Conservation (phyloP, 1,284 basidiomycete genomes). For the Leucoagaricus sp. region DNA sequence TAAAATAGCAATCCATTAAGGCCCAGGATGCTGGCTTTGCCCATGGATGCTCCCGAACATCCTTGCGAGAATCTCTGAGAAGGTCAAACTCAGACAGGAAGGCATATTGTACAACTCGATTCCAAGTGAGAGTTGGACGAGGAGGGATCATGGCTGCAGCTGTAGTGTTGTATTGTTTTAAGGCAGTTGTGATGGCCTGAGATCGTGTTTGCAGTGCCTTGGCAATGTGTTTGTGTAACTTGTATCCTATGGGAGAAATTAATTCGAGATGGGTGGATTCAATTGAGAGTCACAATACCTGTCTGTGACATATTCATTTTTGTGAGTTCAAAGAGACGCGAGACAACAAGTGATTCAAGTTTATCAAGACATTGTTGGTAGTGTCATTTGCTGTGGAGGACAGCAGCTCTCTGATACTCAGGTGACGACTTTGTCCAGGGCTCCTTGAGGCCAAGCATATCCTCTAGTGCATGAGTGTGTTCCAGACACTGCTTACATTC, state of each 20-base stretch:
- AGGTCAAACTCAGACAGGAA: constrained; percentile 36
- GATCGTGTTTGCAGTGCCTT: constrained; percentile 22
- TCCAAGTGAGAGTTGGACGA: constrained; percentile 21
- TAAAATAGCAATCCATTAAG: constrained; percentile 28
- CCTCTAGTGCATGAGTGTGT: background rate
- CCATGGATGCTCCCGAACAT: constrained; percentile 28
- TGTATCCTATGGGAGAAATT: constrained; percentile 28
- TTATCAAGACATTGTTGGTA: constrained; percentile 6
- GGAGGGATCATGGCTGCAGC: constrained; percentile 17
- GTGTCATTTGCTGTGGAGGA: background rate
- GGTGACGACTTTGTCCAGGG: background rate
- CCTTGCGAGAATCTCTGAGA: constrained; percentile 27
- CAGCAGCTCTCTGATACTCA: background rate
- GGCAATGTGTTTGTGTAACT: too few relatives aligned
- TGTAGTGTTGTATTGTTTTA: constrained; percentile 23
- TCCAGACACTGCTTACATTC: background rate
- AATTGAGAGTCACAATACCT: too few relatives aligned
- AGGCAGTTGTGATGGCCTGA: constrained; percentile 21
- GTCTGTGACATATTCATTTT: constrained; percentile 2
- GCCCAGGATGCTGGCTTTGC: constrained; percentile 21
- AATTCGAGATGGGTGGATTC: background rate
- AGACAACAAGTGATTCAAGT: constrained; percentile 2
- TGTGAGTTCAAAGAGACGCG: constrained; percentile 10
- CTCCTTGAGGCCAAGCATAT: background rate
- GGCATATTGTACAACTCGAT: constrained; percentile 28